Conservation (phyloP, 495 filamentous ascomycete genomes). For the Aspergillus biplanus region DNA sequence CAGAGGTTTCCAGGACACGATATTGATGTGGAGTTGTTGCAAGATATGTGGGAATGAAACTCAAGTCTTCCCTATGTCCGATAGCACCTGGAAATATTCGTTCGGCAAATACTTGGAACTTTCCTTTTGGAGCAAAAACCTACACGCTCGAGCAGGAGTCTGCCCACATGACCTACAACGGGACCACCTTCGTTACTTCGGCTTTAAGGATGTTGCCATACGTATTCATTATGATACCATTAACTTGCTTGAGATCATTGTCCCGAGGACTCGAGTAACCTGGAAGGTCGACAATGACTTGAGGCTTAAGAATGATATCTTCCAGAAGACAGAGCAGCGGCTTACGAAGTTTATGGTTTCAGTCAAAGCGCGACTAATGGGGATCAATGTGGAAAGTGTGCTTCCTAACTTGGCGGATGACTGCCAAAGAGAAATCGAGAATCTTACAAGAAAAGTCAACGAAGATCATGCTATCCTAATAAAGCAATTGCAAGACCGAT, state of each 20-base stretch:
- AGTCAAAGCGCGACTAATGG: slow-evolving; percentile 77
- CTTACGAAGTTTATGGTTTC: slow-evolving; percentile 85
- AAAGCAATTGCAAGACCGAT: slow-evolving; percentile 81
- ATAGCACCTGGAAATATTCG: slow-evolving; percentile 97
- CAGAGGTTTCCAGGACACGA: slow-evolving; percentile 71
- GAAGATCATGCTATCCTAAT: slow-evolving; percentile 77
- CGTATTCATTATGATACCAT: slow-evolving; percentile 91
- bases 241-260: slow-evolving; percentile 92
- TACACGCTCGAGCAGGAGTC: slow-evolving; percentile 77
- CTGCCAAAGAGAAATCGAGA: slow-evolving; percentile 80
- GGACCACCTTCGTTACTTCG: slow-evolving; percentile 91
- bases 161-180: slow-evolving; percentile 93
- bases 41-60: slow-evolving; percentile 90
- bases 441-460: slow-evolving; percentile 70
- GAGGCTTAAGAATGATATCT: slow-evolving; percentile 89
- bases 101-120: slow-evolving; percentile 97
- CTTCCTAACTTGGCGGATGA: slow-evolving; percentile 80
- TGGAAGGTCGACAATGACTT: slow-evolving; percentile 98
- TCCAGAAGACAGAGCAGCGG: slow-evolving; percentile 72
- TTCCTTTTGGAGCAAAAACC: slow-evolving; percentile 88
- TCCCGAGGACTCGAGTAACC: slow-evolving; percentile 84
- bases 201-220: slow-evolving; percentile 80
- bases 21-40: slow-evolving; percentile 98
- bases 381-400: slow-evolving; percentile 89
- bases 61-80: slow-evolving; percentile 88